Evolutionary conservation across 2,329 filamentous ascomycete genomes (phyloP), one percentile per base, ranked within the genome.

Genomic region (Ophiocordyceps camponoti-floridani): DNA sequence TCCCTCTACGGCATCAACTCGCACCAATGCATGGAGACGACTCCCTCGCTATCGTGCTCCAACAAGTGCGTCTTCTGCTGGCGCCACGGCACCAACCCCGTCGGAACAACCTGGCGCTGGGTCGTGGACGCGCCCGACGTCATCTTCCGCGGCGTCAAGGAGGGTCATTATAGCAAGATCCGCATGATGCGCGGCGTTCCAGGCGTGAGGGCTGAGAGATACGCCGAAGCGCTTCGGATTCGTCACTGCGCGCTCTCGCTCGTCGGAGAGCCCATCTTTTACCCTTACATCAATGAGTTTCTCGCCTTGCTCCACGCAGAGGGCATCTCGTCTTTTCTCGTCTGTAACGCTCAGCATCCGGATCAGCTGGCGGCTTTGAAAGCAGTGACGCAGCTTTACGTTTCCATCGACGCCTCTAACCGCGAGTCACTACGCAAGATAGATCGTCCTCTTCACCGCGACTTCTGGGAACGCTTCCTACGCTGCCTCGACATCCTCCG

Each of bases 31-130:
- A 98, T 98, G 91, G 89, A 98, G 64, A 89, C 89, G 2, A 96
- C 89, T 0, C 89, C 89, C 0, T 94, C 88, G 0, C 75, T 98
- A 4, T 94, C 86, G 10, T 98, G 89, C 70, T 91, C 83, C 49
- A 96, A 96, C 68, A 96, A 98, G 62, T 96, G 91, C 61, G 86
- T 98, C 51, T 98, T 96, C 62, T 98, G 89, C 71, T 98, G 89
- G 91, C 80, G 91, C 7, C 91, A 96, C 58, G 91, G 89, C 44
- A 96, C 91, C 0, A 98, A 96, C 59, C 89, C 89, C 0, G 91
- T 96, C 0, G 88, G 88, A 42, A 96, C 91, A 3, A 94, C 83
- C 4, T 96, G 91, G 89, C 80, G 89, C 48, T 98, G 89, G 89
- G 77, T 88, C 43, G 85, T 95, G 28, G 91, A 96, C 57, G 81